Evolutionary conservation across 805 yeast genomes (phyloP), one percentile per base, ranked within the genome.

Genomic region (Metschnikowia cubensis): DNA sequence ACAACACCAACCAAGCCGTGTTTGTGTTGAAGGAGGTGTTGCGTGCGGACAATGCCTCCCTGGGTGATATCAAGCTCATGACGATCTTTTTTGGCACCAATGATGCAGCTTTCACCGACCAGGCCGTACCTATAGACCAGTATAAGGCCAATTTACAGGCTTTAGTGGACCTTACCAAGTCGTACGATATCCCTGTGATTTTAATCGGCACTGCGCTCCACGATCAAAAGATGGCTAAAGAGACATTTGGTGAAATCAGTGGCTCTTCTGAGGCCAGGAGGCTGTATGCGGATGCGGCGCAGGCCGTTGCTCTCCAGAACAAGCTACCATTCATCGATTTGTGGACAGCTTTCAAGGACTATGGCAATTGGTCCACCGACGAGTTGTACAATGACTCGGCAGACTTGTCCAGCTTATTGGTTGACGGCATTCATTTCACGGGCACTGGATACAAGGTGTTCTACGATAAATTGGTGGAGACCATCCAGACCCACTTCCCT

Each of bases 81-180:
- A 80, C 83, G 10, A 68, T 89, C 2, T 89, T 86, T 62, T 82
- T 88, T 58, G 97, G 97, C 3, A 79, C 96, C 13, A 90, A 90
- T 61, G 97, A 90, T 64, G 68, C 72, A 1, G 54, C 62, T 3
- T 57, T 52, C 38, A 55, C 56, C 7, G 51, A 61, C 44, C 76
- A 71, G 53, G 67, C 68, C 20, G 88, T 88, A 10, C 78, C 80
- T 1, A 17, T 84, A 3, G 76, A 65, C 0, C 68, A 75, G 50
- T 88, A 68, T 60, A 50, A 64, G 18, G 66, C 62, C 14, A 89
- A 89, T 59, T 68, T 78, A 53, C 59, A 55, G 25, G 48, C 52
- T 10, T 55, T 88, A 58, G 69, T 82, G 13, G 55, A 68, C 6
- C 54, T 72, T 51, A 72, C 79, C 31, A 54, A 61, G 20, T 62